Evolutionary conservation across 345 rosid genomes (phyloP).

Genomic region (Gynandropsis gynandra): DNA sequence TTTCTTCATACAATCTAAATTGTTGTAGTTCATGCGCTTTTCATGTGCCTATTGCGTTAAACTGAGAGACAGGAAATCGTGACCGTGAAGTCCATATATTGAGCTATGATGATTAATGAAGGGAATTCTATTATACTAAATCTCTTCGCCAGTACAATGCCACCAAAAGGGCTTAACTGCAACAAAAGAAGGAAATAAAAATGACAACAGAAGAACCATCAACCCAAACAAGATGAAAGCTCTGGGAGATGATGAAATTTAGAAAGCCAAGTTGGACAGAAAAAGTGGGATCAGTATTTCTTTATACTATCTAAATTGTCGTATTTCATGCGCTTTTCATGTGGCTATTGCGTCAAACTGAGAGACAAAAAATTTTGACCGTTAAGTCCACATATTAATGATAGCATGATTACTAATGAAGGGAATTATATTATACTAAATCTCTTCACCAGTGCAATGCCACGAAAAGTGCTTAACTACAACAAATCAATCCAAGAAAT

Average conservation of each 20-base stretch:
- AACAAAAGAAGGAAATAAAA: too few species aligned
- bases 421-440: not conserved
- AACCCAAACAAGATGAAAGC: too few species aligned
- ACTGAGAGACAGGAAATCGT: too few species aligned
- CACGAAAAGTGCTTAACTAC: not conserved
- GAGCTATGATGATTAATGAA: constrained; percentile 6
- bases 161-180: not conserved
- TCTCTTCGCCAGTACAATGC: not conserved
- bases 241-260: not conserved
- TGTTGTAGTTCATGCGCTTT: not conserved
- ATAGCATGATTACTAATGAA: constrained; percentile 3
- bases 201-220: too few species aligned
- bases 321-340: not conserved
- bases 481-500: too few species aligned
- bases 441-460: not conserved
- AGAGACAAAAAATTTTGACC: too few species aligned
- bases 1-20: too few species aligned
- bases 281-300: too few species aligned
- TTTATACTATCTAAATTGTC: too few species aligned
- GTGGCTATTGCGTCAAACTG: not conserved
- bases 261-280: too few species aligned
- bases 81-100: too few species aligned
- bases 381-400: not conserved
- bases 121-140: not conserved
- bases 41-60: not conserved